A percentile compares a stretch with the other conserved stretches of the same genome.
Evolutionary conservation across 2,329 filamentous ascomycete species (phyloP).

Genomic region (Talaromyces sp.): DNA sequence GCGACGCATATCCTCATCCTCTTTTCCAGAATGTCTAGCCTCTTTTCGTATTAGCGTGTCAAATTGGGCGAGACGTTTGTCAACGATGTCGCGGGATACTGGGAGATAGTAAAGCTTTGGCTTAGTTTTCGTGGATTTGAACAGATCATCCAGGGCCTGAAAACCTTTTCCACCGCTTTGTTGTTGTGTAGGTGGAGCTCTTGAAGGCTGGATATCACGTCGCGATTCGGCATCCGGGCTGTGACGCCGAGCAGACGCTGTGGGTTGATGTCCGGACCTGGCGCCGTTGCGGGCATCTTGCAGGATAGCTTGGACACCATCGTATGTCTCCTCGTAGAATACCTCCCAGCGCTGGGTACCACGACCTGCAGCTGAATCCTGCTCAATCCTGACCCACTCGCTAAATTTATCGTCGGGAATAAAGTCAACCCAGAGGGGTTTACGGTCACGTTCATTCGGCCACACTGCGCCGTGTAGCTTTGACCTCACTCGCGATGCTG

Average conservation of each 20-base stretch:
- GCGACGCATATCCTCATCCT: conserved; percentile 59
- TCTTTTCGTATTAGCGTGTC: conserved; percentile 43
- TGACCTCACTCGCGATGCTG: conserved; percentile 72
- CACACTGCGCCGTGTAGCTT: conserved; percentile 75
- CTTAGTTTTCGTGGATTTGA: conserved; percentile 58
- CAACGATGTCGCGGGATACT: conserved; percentile 62
- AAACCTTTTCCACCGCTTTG: conserved; percentile 44
- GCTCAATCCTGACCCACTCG: conserved; percentile 71
- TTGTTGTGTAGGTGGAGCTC: conserved; percentile 16
- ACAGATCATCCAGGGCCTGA: conserved; percentile 58
- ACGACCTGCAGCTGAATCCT: conserved; percentile 46
- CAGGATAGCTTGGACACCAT: conserved; percentile 58
- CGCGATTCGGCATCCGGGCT: conserved; percentile 23
- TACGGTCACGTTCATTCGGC: conserved; percentile 82
- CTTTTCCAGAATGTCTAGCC: conserved; percentile 31
- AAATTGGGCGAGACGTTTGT: conserved; percentile 62
- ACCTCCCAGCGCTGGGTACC: conserved; percentile 66
- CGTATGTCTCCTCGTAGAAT: conserved; percentile 59
- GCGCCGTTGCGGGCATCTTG: conserved; percentile 44
- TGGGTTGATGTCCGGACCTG: conserved; percentile 24
- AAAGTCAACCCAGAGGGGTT: conserved; percentile 84
- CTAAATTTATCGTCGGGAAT: conserved; percentile 70
- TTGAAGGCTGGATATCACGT: conserved; percentile 25
- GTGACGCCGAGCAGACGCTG: conserved; percentile 27
- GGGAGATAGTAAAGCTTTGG: conserved; percentile 65